Base-by-base conservation (phyloP, 371 early-diverging fungal species). In the Chytridium lagenaria region DNA sequence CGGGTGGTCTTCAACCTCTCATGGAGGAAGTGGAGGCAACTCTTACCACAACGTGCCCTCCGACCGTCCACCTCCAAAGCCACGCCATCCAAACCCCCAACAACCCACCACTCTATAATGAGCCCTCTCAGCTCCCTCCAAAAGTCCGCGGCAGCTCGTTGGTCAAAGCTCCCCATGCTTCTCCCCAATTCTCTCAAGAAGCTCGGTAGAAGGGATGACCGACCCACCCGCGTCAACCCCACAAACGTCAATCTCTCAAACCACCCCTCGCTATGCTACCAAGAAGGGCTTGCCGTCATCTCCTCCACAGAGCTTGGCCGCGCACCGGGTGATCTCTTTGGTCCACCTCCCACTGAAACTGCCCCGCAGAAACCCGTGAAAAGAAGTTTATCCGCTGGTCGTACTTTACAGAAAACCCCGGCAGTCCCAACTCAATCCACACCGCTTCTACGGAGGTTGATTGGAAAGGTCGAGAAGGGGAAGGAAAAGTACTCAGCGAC, bases 101-200 rank as follows among this genome's bases (percentile, higher is more conserved):
- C 61, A 37, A 36, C n/a, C n/a, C 61, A 61, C 12, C 61, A 61
- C 36, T 61, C 61, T 34, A 31, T 61, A 3, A 61, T 31, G 36
- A 61, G 12, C 55, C 12, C 12, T 26, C 55, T 61, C 7, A 44
- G 12, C 30, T 55, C 57, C 26, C 30, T 61, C 36, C 61, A 61
- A 37, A 66, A 66, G 28, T 26, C 66, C 10, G 66, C 66, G 28
- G 26, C 40, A 38, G 7, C n/a, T n/a, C n/a, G 66, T 7, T 66
- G 40, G 66, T 66, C 66, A 12, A 66, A 66, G 30, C 44, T 66
- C 5, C 66, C 66, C 10, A 66, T 38, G 44, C 44, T 66, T 15
- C 66, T 61, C 38, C 63, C 63, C 23, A 38, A 38, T 37, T 40
- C 66, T 3, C 44, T 66, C 44, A 66, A 66, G 44, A 66, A 66